phyloP scores from a whole-genome alignment of 1,139 yeast genomes.

The Pichia sp. region DNA sequence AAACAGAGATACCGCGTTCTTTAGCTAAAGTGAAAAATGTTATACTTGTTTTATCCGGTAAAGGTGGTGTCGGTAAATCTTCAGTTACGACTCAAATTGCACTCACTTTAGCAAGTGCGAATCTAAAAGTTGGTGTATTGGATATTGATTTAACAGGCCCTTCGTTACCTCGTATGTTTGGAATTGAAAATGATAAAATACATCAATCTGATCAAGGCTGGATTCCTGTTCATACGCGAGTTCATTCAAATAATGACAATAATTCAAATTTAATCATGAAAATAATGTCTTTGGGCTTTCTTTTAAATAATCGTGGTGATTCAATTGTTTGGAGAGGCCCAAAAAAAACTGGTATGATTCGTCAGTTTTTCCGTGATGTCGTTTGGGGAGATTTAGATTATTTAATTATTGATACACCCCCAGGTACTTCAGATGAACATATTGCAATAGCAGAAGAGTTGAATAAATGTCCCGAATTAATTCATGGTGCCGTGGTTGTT shows the following conservation, averaged over 20 bases:
- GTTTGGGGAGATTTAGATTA: slow-evolving; percentile 85
- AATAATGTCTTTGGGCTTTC: slow-evolving; percentile 85
- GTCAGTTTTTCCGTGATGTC: slow-evolving; percentile 86
- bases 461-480: slow-evolving; percentile 57
- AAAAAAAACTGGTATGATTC: slow-evolving; percentile 93
- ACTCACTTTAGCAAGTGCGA: slow-evolving; percentile 60
- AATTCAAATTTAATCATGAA: slow-evolving; percentile 27
- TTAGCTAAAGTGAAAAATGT: slow-evolving; percentile 66
- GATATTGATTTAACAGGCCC: slow-evolving; percentile 98
- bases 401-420: slow-evolving; percentile 91
- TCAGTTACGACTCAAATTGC: slow-evolving; percentile 94
- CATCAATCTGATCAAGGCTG: slow-evolving; percentile 79
- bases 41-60: slow-evolving; percentile 77
- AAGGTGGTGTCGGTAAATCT: slow-evolving; percentile 98
- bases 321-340: slow-evolving; percentile 99
- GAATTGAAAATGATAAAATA: slow-evolving; percentile 72
- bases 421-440: slow-evolving; percentile 98
- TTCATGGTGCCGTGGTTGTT: slow-evolving; percentile 86
- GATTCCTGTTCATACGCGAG: slow-evolving; percentile 69
- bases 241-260: not conserved
- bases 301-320: slow-evolving; percentile 75
- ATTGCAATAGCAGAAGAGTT: slow-evolving; percentile 93
- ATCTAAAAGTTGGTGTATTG: slow-evolving; percentile 79
- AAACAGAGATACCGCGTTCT: slow-evolving; percentile 42
- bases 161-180: slow-evolving; percentile 93